Base-by-base conservation (phyloP, 2,329 filamentous ascomycete genomes). In the Plectosphaerella sp. region DNA sequence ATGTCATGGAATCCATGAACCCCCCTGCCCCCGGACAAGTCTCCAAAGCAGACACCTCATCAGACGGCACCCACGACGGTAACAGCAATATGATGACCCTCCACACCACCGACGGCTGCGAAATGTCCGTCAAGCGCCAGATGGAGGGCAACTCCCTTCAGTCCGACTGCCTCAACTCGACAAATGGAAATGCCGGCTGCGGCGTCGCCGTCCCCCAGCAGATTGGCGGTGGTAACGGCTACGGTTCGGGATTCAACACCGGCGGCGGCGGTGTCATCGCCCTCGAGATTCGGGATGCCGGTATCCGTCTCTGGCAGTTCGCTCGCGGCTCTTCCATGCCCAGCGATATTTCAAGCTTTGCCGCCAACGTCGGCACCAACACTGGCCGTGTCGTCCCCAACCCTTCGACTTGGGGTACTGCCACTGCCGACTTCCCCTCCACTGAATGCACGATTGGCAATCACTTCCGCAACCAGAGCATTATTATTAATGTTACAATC, bases 231-330 rank as follows among this genome's bases (percentile, higher is more conserved):
- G 46, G 58, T 1, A 63, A 65, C 16, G 78, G 75, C 1, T 85
- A 75, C 59, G 83, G 83, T 18, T 54, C 64, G 1, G 64, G 59
- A 2, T 79, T 79, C 63, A 87, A 87, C 62, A 59, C 64, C 1
- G 69, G 65, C 12, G 76, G 78, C 10, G 84, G 83, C 41, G 83
- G 82, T 36, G 60, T 84, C 51, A 79, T 85, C 62, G 83, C 82
- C 9, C 68, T 86, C 57, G 83, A 87, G 65, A 79, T 82, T 67
- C 77, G 83, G 18, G 60, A 72, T 15, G 81, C 73, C 18, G 84
- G 84, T 2, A 85, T 87, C 57, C 76, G 84, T 24, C 71, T 82
- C 59, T 87, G 83, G 84, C 78, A 82, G 69, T 86, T 84, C 58
- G 65, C 64, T 0, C 70, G 79, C 22, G 60, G 59, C 45, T 62